Evolutionary conservation across 257 asterid genomes (phyloP).

Genomic region (Nicotiana tabacum): DNA sequence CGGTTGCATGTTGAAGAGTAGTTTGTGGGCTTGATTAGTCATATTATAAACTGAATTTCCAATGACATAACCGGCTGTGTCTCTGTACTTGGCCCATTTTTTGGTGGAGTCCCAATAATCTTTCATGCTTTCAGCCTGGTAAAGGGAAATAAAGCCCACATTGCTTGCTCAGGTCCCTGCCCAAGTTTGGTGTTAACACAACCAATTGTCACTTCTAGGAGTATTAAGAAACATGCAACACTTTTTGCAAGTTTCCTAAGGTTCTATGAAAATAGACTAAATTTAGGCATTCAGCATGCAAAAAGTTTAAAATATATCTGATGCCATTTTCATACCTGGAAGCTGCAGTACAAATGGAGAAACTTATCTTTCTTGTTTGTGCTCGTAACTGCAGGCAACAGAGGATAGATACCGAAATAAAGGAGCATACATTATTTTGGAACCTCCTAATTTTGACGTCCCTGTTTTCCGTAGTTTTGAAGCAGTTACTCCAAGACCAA

Average conservation of each 20-base stretch:
- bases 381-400: slow-evolving; percentile 58
- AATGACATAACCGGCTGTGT: not conserved
- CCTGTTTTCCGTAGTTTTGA: slow-evolving; percentile 76
- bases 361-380: slow-evolving; percentile 12
- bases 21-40: not conserved
- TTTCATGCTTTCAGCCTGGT: not conserved
- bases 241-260: not conserved
- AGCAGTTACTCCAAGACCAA: slow-evolving; percentile 90
- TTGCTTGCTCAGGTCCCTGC: not conserved
- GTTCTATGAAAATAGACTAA: not conserved
- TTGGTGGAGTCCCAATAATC: not conserved
- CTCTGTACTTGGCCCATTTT: too few relatives aligned
- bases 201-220: not conserved
- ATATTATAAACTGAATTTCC: not conserved
- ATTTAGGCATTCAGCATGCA: not conserved
- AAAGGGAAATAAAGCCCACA: not conserved
- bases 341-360: slow-evolving; percentile 6
- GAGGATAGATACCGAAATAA: slow-evolving; percentile 80
- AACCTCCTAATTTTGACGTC: slow-evolving; percentile 67
- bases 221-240: not conserved
- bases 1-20: not conserved
- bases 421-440: slow-evolving; percentile 83
- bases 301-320: not conserved
- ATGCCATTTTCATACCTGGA: not conserved
- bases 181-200: not conserved